Base-by-base conservation (phyloP, 495 filamentous ascomycete species). In the Trichoderma asperelloides region DNA sequence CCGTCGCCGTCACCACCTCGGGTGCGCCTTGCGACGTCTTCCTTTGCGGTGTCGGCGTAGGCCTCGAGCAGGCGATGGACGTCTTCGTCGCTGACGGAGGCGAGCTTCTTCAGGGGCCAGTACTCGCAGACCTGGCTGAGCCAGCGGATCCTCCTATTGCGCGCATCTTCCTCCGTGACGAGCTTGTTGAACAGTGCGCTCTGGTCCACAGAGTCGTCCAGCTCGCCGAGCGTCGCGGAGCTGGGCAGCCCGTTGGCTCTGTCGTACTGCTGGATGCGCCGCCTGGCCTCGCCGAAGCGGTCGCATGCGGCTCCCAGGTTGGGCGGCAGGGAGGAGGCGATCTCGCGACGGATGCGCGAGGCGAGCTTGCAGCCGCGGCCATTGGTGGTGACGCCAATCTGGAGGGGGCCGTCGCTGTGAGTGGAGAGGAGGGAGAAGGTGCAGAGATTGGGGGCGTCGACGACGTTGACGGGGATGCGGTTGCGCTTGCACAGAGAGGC, bases 81-180 rank as follows among this genome's bases (percentile, higher is more conserved):
- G 72, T 97, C 94, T 18, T 78, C 83, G 72, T 97, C 91, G 15
- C 85, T 86, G 65, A 98, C 88, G 33, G 82, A 80, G 9, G 92
- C 92, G 2, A 98, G 84, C 21, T 90, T 86, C 57, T 85, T 86
- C 25, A 98, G 81, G 1, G 95, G 93, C 96, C 96, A 98, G 77
- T 98, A 98, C 80, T 98, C 95, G 82, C 96, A 98, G 21, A 98
- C 93, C 74, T 98, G 95, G 21, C 89, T 86, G 3, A 98, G 78
- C 96, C 96, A 98, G 28, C 95, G 86, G 80, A 96, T 92, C 49
- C 95, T 82, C 63, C 96, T 82, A 21, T 84, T 91, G 76, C 90
- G 92, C 9, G 86, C 86, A 2, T 89, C 90, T 62, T 91, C 88
- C 63, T 91, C 89, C 12, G 79, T 79, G 11, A 98, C 83, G 0